These are phyloP conservation scores for Casuarina cunninghamiana DNA, from an alignment of 306 rosid genomes.

Conservation along the genomic window DNA sequence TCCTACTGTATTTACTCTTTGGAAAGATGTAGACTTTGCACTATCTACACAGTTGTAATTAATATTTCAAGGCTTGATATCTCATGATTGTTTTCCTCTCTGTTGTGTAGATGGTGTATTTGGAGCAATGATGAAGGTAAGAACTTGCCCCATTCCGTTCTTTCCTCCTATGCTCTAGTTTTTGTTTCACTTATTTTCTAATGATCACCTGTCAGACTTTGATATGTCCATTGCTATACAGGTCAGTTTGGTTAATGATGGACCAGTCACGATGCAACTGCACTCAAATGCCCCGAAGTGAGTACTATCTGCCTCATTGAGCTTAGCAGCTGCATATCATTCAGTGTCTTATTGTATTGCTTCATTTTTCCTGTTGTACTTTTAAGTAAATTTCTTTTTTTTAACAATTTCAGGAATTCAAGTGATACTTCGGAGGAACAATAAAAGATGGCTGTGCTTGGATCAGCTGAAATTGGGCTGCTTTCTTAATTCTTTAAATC, in stretches of 20 bases:
- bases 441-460: conserved; percentile 1
- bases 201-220: conserved; percentile 15
- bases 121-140: conserved; percentile 97
- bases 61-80: neutral
- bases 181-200: neutral
- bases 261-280: conserved; percentile 95
- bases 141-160: conserved; percentile 4
- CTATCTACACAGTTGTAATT: neutral
- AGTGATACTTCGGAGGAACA: conserved; percentile 15
- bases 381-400: neutral
- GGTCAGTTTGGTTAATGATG: conserved; percentile 90
- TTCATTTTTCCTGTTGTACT: neutral
- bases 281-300: conserved; percentile 78
- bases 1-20: neutral
- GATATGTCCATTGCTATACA: conserved; percentile 29
- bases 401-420: conserved; percentile 21
- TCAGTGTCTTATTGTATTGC: neutral
- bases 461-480: neutral
- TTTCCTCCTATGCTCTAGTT: neutral
- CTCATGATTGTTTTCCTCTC: neutral
- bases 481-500: neutral
- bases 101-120: conserved; percentile 74
- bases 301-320: conserved; percentile 27
- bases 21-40: neutral
- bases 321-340: conserved; percentile 1